Conservation (phyloP, 352 stramenopile species). For the Vaucheria bursata region DNA sequence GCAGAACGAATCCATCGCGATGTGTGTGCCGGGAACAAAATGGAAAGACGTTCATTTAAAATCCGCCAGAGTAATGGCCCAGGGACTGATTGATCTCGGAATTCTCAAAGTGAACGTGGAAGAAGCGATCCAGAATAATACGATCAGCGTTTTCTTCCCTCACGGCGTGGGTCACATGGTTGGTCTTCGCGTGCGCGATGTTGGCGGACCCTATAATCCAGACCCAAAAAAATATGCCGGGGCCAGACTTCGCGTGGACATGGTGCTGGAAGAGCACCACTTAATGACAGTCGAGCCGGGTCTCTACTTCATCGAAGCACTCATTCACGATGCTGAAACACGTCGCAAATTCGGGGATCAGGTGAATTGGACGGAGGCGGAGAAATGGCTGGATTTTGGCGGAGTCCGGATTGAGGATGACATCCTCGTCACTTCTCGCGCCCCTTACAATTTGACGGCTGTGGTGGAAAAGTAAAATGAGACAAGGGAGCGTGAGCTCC, state of each 20-base stretch:
- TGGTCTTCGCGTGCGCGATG: not conserved
- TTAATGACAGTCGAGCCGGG: not conserved
- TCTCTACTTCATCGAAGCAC: not conserved
- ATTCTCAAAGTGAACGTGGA: not conserved
- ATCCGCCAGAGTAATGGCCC: not conserved
- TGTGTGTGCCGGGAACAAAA: not conserved
- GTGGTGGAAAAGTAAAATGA: not conserved
- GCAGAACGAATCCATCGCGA: not conserved
- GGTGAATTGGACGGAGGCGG: not conserved
- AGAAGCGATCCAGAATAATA: not conserved
- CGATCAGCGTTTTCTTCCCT: not conserved
- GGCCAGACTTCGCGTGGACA: not conserved
- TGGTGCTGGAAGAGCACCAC: not conserved
- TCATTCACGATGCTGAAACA: not conserved
- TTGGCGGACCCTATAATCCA: not conserved
- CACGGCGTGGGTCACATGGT: conserved; percentile 1
- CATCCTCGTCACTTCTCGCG: not conserved
- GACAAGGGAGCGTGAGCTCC: no score
- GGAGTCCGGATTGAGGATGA: not conserved
- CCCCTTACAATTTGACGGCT: not conserved
- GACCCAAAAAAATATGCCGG: not conserved
- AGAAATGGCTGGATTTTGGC: not conserved
- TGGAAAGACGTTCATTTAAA: not conserved
- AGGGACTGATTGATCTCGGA: not conserved
- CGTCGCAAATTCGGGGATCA: not conserved